A percentile compares a stretch with the other conserved stretches of the same genome.
phyloP scores from a whole-genome alignment of 345 rosid genomes.

The Streptanthus diversifolius region DNA sequence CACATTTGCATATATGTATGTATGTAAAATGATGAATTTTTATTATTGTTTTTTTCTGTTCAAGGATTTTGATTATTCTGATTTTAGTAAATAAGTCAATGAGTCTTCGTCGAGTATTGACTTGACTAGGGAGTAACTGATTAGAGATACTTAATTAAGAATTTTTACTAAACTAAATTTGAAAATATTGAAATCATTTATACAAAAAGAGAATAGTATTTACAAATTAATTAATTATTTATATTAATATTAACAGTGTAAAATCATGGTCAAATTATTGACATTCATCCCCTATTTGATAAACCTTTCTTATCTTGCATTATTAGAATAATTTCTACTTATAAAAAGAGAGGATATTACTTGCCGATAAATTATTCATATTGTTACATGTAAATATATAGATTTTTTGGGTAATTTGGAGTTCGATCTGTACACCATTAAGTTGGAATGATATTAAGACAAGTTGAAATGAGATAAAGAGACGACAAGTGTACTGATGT shows the following conservation, averaged over 20 bases:
- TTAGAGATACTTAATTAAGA: background rate
- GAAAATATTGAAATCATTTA: background rate
- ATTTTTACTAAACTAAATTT: background rate
- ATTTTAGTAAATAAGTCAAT: constrained; percentile 1
- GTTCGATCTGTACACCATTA: too few species aligned
- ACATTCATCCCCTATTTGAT: constrained; percentile 7
- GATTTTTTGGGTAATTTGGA: too few species aligned
- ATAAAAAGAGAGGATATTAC: background rate
- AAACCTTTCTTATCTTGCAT: background rate
- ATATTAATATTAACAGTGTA: background rate
- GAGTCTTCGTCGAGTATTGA: background rate
- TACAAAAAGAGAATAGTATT: constrained; percentile 16
- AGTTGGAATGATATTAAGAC: too few species aligned
- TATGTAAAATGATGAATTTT: background rate
- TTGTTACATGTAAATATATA: too few species aligned
- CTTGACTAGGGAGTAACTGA: background rate
- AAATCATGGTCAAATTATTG: background rate
- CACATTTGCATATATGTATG: constrained; percentile 9
- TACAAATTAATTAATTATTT: background rate
- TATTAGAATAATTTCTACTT: background rate
- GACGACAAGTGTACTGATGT: constrained; percentile 24
- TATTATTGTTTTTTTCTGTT: background rate
- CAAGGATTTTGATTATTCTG: background rate
- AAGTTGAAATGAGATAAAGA: background rate
- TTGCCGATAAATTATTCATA: background rate